Conservation (phyloP, 768 basidiomycete species). For the Flagelloscypha sp. region DNA sequence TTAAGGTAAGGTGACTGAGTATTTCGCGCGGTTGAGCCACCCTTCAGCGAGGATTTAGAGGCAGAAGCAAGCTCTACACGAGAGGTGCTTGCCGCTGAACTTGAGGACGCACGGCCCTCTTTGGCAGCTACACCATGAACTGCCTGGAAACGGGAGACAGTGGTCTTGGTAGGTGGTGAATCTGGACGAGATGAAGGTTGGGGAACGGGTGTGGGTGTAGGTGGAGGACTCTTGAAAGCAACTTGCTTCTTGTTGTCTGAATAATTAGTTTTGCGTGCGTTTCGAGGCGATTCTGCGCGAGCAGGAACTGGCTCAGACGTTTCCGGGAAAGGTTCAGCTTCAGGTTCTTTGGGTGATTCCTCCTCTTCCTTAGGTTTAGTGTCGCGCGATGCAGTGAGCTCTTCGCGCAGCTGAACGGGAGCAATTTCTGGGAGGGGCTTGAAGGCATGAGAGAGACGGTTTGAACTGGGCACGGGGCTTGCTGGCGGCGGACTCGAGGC, state of each 20-base stretch:
- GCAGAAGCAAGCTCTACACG: conserved; percentile 49
- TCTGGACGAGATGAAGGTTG: conserved; percentile 19
- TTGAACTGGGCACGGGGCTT: no score
- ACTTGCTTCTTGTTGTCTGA: conserved; percentile 74
- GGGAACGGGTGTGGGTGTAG: conserved; percentile 45
- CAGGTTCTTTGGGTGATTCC: conserved; percentile 5
- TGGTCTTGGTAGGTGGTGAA: conserved; percentile 51
- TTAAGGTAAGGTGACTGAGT: conserved; percentile 52
- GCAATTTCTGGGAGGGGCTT: conserved; percentile 71
- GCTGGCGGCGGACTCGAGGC: conserved; percentile 20
- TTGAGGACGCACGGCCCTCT: conserved; percentile 60
- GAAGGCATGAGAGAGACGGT: conserved; percentile 38
- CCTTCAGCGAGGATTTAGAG: conserved; percentile 34
- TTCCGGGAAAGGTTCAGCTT: no score
- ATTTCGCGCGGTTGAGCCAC: conserved; percentile 53
- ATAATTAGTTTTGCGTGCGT: conserved; percentile 24
- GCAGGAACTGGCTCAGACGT: no score
- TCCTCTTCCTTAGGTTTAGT: conserved; percentile 21
- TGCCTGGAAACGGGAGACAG: conserved; percentile 70
- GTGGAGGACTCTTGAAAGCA: conserved; percentile 77
- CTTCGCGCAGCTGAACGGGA: conserved; percentile 24
- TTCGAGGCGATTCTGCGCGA: conserved; percentile 18
- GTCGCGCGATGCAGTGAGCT: conserved; percentile 24
- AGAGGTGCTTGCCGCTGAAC: conserved; percentile 52
- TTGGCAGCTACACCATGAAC: conserved; percentile 63